A percentile compares a stretch with the other conserved stretches of the same genome.
These are phyloP conservation scores for Scedosporium aurantiacum DNA, from an alignment of 2,329 filamentous ascomycete genomes.

Conservation along the genomic window DNA sequence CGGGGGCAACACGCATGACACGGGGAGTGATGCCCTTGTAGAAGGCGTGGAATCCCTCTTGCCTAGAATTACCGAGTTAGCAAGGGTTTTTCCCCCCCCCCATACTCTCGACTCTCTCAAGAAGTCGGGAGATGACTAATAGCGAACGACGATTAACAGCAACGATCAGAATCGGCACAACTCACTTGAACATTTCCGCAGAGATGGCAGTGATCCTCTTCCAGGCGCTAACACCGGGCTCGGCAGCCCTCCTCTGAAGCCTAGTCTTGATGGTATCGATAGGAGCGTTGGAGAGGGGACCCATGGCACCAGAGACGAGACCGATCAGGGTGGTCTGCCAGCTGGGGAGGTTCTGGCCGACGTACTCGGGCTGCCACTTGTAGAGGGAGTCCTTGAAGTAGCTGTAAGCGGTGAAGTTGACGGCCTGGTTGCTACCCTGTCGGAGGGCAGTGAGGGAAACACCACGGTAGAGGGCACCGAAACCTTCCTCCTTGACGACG, in stretches of 20 bases:
- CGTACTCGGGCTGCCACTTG: conserved; percentile 58
- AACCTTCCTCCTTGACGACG: conserved; percentile 82
- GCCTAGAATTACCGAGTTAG: conserved; percentile 34
- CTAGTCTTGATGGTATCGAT: conserved; percentile 99
- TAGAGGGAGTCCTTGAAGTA: conserved; percentile 79
- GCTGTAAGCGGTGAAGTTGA: conserved; percentile 96
- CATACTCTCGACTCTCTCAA: neutral
- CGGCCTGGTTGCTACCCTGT: conserved; percentile 94
- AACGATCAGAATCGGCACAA: conserved; percentile 8
- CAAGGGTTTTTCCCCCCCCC: neutral
- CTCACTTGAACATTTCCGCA: conserved; percentile 70
- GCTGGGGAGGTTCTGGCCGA: conserved; percentile 56
- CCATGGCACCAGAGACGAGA: conserved; percentile 86
- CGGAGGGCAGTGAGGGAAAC: conserved; percentile 86
- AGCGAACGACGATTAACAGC: too few species aligned
- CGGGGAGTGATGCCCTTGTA: conserved; percentile 98
- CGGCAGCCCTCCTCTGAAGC: conserved; percentile 78
- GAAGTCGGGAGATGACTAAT: neutral
- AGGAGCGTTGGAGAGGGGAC: conserved; percentile 88
- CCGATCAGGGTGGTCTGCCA: conserved; percentile 91
- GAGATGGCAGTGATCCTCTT: conserved; percentile 70
- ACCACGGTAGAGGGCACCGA: conserved; percentile 80
- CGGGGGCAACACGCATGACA: conserved; percentile 93
- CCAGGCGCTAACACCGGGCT: conserved; percentile 70
- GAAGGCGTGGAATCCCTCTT: conserved; percentile 89